These are phyloP conservation scores for Scenedesmus sp. DNA, from an alignment of 163 green algal species.

Conservation along the genomic window DNA sequence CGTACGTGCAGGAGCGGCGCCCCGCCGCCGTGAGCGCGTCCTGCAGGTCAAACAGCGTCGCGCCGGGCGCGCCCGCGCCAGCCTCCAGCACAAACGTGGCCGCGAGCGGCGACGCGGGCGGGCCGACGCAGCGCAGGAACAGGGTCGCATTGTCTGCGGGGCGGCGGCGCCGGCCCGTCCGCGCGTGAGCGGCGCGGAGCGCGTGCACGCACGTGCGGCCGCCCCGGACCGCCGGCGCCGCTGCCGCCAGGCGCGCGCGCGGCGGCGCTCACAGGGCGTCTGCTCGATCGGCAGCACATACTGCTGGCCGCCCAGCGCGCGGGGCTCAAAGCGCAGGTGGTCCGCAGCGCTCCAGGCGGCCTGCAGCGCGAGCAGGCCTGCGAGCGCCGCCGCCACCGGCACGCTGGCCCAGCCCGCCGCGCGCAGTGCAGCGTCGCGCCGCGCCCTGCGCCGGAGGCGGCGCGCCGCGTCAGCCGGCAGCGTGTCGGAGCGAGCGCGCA, in stretches of 20 bases:
- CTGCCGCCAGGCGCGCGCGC: background rate
- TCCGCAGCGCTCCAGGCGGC: slow-evolving; percentile 26
- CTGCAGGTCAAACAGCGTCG: slow-evolving; percentile 31
- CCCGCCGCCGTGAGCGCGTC: background rate
- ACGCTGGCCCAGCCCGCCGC: slow-evolving; percentile 27
- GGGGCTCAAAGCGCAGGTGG: background rate
- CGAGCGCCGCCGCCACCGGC: background rate
- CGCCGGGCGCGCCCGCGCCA: background rate
- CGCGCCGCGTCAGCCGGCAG: background rate
- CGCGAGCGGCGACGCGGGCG: background rate
- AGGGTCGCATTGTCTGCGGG: slow-evolving; percentile 1
- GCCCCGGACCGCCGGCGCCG: background rate
- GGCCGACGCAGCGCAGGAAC: slow-evolving; percentile 12
- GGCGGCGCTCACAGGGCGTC: slow-evolving; percentile 5
- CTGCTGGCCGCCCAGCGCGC: background rate
- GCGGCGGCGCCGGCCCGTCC: background rate
- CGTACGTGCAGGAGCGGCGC: slow-evolving; percentile 20
- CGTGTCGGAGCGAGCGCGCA: no score
- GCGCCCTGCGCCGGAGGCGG: background rate
- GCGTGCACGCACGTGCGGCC: background rate
- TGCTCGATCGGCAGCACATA: background rate
- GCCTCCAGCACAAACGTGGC: slow-evolving; percentile 34
- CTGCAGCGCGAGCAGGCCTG: slow-evolving; percentile 7
- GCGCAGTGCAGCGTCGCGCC: background rate
- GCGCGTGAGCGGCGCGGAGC: background rate